These are phyloP conservation scores for Hypoxylon sp. DNA, from an alignment of 2,329 filamentous ascomycete genomes.

Conservation along the genomic window DNA sequence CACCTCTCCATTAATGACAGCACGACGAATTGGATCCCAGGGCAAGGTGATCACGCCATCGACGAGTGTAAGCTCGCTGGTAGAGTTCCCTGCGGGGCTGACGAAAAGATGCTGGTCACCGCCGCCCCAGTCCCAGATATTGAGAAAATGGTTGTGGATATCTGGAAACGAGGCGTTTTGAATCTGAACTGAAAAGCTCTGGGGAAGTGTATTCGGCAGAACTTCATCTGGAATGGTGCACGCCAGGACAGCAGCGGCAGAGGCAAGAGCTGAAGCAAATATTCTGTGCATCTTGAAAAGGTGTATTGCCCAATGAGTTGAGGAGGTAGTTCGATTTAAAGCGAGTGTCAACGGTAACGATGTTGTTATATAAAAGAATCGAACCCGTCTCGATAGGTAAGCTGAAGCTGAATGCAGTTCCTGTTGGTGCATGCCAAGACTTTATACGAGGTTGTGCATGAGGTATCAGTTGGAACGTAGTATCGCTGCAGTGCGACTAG, in stretches of 20 bases:
- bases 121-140: slow-evolving; percentile 56
- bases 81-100: slow-evolving; percentile 54
- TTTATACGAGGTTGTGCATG: slow-evolving; percentile 36
- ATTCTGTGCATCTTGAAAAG: slow-evolving; percentile 14
- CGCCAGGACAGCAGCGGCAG: slow-evolving; percentile 40
- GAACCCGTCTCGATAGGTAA: slow-evolving; percentile 2
- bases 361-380: neutral
- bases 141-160: slow-evolving; percentile 55
- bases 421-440: slow-evolving; percentile 28
- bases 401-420: slow-evolving; percentile 8
- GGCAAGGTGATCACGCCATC: slow-evolving; percentile 55
- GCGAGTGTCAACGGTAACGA: neutral
- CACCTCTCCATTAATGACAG: slow-evolving; percentile 61
- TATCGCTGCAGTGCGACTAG: slow-evolving; percentile 10
- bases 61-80: slow-evolving; percentile 55
- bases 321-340: neutral
- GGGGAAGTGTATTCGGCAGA: slow-evolving; percentile 52
- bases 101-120: slow-evolving; percentile 57
- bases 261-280: slow-evolving; percentile 25
- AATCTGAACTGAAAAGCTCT: slow-evolving; percentile 53
- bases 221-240: slow-evolving; percentile 50
- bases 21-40: slow-evolving; percentile 49
- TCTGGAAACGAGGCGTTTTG: slow-evolving; percentile 55
- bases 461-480: slow-evolving; percentile 19
- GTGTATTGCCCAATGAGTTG: neutral